Evolutionary conservation across 495 filamentous ascomycete species (phyloP), one percentile per base, ranked within the genome.

Genomic region (Talaromyces wortmannii): DNA sequence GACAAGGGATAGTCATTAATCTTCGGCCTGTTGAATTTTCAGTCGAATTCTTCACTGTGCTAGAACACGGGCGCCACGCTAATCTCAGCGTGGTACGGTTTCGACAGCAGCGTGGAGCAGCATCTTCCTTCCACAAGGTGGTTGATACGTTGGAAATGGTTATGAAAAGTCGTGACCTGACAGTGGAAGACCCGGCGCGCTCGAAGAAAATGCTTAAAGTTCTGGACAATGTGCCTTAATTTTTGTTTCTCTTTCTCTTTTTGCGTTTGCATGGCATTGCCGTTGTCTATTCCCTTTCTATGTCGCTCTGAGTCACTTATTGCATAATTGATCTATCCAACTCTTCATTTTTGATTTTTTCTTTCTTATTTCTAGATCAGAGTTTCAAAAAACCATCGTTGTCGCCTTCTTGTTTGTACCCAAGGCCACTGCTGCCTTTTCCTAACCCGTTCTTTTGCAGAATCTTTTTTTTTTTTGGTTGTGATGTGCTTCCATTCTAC

Each of bases 71-170:
- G 29, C 71, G 71, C 33, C 81, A 78, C 61, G 78, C 82, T 52
- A 81, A 81, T 54, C 78, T 96, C 15, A 85, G 84, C 67, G 80
- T 96, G 45, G 89, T 86, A 23, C 83, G 88, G 13, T 89, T 97
- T 71, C 90, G 86, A 31, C 92, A 96, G 63, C 88, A 92, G 62
- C 82, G 83, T 46, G 94, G 94, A 15, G 90, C 92, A 0, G 92
- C 89, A 2, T 87, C 83, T 52, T 91, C 86, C 31, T 95, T 98
- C 72, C 77, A 88, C 61, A 83, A 83, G 59, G 87, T 95, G 6
- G 78, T 95, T n/a, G 87, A 89, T 32, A 81, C 83, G 4, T 74
- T 97, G 45, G 73, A 82, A 47, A 70, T 73, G 5, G 74, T 86
- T 7, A 81, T 92, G 59, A 68, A 67, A 58, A 67, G 67, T 40